A percentile compares a stretch with the other conserved stretches of the same genome.
Evolutionary conservation across 345 rosid species (phyloP).

Genomic region (Eucalyptus sp.): DNA sequence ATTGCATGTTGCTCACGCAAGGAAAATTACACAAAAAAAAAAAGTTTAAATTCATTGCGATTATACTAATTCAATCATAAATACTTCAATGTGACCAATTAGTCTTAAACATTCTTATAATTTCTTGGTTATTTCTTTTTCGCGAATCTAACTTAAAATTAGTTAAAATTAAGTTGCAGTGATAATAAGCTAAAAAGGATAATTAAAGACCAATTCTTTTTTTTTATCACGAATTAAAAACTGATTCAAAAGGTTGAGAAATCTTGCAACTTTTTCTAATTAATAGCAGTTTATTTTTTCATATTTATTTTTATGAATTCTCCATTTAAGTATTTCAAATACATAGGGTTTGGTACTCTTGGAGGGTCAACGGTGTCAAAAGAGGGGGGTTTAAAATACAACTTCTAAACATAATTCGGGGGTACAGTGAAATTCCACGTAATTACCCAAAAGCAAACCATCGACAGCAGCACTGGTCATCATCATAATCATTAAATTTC

Average conservation of each 20-base stretch:
- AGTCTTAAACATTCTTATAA: accelerated
- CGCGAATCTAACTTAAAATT: too few species aligned
- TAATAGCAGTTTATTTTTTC: not conserved
- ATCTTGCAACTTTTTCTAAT: too few species aligned
- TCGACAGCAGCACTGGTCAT: not conserved
- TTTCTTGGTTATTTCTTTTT: too few species aligned
- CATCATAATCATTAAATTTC: not conserved
- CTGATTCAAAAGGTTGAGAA: not conserved
- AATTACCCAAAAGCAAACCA: not conserved
- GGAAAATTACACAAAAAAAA: too few species aligned
- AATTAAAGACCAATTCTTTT: not conserved
- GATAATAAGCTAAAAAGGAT: not conserved
- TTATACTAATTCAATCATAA: not conserved
- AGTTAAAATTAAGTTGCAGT: too few species aligned
- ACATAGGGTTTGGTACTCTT: not conserved
- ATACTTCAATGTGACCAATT: accelerated
- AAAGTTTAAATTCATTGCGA: accelerated
- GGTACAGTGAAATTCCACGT: not conserved
- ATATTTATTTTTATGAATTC: not conserved
- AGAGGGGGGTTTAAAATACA: too few species aligned
- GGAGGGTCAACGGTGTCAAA: not conserved
- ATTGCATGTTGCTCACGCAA: not conserved
- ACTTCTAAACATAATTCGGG: not conserved
- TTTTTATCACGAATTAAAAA: too few species aligned
- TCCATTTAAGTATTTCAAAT: not conserved